Evolutionary conservation across 2,329 filamentous ascomycete genomes (phyloP), one percentile per base, ranked within the genome.

Genomic region (Atkinsonella hypoxylon): DNA sequence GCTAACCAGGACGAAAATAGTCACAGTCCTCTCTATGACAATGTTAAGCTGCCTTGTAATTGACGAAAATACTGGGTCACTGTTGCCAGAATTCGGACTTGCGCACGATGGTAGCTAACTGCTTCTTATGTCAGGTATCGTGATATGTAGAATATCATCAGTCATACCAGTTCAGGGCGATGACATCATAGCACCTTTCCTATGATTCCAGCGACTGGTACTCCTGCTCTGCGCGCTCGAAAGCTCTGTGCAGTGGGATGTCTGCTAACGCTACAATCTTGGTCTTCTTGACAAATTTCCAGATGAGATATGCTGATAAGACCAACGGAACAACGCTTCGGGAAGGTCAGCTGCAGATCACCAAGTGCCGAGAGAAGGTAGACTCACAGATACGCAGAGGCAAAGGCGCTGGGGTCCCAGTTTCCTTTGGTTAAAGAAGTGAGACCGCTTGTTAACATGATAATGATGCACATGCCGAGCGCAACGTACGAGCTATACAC

Each of bases 381-480:
- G 4, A 71, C 78, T 67, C 60, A 82, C 76, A 84, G 59, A 54
- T 84, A 84, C 0, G 78, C 74, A 0, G 80, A 82, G 1, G 83
- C 73, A 55, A 84, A 84, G 1, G 64, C 68, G 18, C 72, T 72
- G 0, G 76, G 59, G 50, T 75, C 68, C 79, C 79, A 83, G 51
- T 78, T 75, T 2, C 79, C 79, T 36, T 65, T 65, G 1, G 78
- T 80, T 52, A 84, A 84, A 3, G 79, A 77, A 2, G 69, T 60
- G 56, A 89, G 89, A 0, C 85, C 85, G 38, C 80, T 78, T 4
- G 85, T 89, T 40, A 89, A 70, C 3, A 89, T 67, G 53, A 88
- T 82, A 40, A 85, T 64, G 30, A 81, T 68, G 59, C 75, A 79
- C 70, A 82, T 77, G 53, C 71, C 61, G 5, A 90, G 69, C 0